Evolutionary conservation across 108 stramenopile genomes (phyloP).

Genomic region (Heterococcus sp.): DNA sequence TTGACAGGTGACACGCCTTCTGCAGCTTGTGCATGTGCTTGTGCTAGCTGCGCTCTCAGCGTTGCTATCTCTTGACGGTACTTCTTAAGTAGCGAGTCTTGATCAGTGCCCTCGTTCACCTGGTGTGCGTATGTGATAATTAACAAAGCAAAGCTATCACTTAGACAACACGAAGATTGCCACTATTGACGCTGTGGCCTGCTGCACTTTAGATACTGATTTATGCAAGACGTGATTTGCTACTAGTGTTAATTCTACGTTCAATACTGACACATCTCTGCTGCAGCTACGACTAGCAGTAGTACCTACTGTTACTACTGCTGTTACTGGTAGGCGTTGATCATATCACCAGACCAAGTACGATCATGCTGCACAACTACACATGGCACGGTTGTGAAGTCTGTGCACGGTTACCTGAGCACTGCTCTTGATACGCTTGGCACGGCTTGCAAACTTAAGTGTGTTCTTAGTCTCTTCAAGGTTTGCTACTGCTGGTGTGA

Average conservation of each 20-base stretch:
- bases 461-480: constrained; percentile 91
- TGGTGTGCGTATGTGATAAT: not conserved
- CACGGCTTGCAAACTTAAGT: constrained; percentile 83
- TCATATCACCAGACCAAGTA: not conserved
- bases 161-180: no score
- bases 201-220: no score
- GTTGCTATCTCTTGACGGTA: constrained; percentile 50
- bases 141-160: not conserved
- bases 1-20: constrained; percentile 3
- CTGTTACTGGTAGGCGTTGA: no score
- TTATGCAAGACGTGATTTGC: no score
- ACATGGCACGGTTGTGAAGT: not conserved
- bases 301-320: no score
- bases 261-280: no score
- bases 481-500: constrained; percentile 71
- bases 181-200: no score
- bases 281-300: no score
- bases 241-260: no score
- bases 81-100: constrained; percentile 50
- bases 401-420: not conserved
- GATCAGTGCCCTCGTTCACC: constrained; percentile 28
- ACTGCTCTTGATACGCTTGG: constrained; percentile 53
- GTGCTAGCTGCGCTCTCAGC: constrained; percentile 45
- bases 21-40: not conserved
- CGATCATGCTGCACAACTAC: not conserved